Percentiles rank a stretch among this genome's conserved stretches.
Evolutionary conservation across 345 rosid genomes (phyloP).

Genomic region (Citrus mangshanensis): DNA sequence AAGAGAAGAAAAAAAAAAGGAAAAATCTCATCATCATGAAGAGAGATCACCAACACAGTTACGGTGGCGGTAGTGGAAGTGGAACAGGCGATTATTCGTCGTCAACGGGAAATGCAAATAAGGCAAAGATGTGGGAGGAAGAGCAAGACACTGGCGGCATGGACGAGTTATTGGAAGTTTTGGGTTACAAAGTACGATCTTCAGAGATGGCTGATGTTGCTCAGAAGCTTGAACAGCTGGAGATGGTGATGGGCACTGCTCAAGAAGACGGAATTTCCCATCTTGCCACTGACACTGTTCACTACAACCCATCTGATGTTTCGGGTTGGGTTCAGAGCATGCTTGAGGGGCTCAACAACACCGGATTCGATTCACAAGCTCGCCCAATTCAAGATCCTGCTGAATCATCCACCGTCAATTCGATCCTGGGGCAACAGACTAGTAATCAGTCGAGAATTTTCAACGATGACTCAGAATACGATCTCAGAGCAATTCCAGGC

Average conservation of each 20-base stretch:
- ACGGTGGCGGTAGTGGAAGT: conserved; percentile 17
- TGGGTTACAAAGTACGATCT: conserved; percentile 78
- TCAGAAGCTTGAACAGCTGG: conserved; percentile 80
- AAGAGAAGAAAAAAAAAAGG: not conserved
- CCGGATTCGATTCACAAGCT: conserved; percentile 14
- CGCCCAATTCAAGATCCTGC: conserved; percentile 23
- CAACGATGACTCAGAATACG: conserved; percentile 59
- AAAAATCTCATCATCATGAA: conserved; percentile 34
- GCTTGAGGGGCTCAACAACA: conserved; percentile 54
- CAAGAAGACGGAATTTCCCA: conserved; percentile 62
- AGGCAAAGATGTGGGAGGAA: conserved; percentile 44
- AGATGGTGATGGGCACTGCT: conserved; percentile 63
- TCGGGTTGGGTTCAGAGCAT: conserved; percentile 67
- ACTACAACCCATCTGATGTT: conserved; percentile 79
- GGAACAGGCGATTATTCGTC: conserved; percentile 30
- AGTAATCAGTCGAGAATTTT: conserved; percentile 11
- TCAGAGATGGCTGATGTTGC: conserved; percentile 95
- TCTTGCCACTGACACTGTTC: conserved; percentile 56
- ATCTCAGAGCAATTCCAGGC: conserved; percentile 80
- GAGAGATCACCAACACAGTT: conserved; percentile 43
- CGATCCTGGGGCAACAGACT: conserved; percentile 12
- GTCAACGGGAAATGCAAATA: conserved; percentile 33
- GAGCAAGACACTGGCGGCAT: conserved; percentile 64
- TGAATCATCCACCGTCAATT: conserved; percentile 25
- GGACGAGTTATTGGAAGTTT: conserved; percentile 76